A percentile compares a stretch with the other conserved stretches of the same genome.
Conservation (phyloP, 2,329 filamentous ascomycete genomes). For the Apiospora koreana region DNA sequence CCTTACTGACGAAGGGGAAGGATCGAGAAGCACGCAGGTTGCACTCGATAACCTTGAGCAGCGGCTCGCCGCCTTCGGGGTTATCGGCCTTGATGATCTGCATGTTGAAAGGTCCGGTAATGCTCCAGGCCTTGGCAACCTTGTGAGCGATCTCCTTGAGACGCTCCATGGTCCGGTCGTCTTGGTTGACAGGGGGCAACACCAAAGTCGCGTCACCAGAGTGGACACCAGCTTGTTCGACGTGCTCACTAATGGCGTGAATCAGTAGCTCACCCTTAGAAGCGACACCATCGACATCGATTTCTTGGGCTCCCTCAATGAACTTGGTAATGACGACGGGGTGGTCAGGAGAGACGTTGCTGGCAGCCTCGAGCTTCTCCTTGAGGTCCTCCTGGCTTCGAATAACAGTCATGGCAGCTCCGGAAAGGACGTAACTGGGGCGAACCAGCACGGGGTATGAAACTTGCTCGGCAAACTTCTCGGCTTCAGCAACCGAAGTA, state of each 20-base stretch:
- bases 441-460: conserved; percentile 94
- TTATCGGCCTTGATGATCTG: conserved; percentile 94
- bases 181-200: conserved; percentile 80
- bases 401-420: conserved; percentile 98
- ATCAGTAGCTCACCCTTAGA: conserved; percentile 83
- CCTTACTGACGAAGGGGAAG: conserved; percentile 98
- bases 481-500: conserved; percentile 84
- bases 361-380: conserved; percentile 90
- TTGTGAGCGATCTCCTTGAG: conserved; percentile 95
- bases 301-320: conserved; percentile 94
- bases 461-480: conserved; percentile 80
- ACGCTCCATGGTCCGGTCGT: conserved; percentile 75
- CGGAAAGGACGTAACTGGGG: conserved; percentile 92
- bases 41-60: conserved; percentile 96
- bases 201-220: conserved; percentile 96
- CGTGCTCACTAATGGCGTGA: conserved; percentile 92
- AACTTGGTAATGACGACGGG: conserved; percentile 98
- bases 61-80: conserved; percentile 71
- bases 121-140: conserved; percentile 95
- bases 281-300: conserved; percentile 93
- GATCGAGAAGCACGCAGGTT: conserved; percentile 96
- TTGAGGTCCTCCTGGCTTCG: conserved; percentile 84
- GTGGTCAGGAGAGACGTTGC: conserved; percentile 90
- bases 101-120: conserved; percentile 99
- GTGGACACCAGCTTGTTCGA: conserved; percentile 97